These are phyloP conservation scores for Emmonsiellopsis sp. DNA, from an alignment of 2,329 filamentous ascomycete species.

Conservation along the genomic window DNA sequence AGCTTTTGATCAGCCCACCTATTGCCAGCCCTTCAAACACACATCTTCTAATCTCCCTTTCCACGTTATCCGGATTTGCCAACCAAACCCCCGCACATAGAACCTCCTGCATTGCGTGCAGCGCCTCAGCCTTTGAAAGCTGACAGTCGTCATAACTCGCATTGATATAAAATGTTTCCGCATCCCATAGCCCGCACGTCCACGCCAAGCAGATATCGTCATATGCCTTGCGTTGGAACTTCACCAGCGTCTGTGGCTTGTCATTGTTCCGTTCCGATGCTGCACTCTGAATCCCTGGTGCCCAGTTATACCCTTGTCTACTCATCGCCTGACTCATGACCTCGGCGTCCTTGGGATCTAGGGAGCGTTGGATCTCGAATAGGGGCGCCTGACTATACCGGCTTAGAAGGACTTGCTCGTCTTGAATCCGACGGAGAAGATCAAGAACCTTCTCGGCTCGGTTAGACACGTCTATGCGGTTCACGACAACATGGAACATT, in stretches of 20 bases:
- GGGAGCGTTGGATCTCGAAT: not conserved
- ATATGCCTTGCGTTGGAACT: not conserved
- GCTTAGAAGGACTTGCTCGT: not conserved
- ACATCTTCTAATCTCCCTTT: not conserved
- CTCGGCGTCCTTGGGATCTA: not conserved
- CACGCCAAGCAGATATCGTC: not conserved
- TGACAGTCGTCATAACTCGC: constrained; percentile 3
- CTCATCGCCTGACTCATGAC: not conserved
- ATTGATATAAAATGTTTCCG: constrained; percentile 1
- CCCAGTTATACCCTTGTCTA: not conserved
- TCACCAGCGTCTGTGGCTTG: not conserved
- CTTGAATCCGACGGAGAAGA: not conserved
- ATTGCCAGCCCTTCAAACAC: not conserved
- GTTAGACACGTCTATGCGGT: not conserved
- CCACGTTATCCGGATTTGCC: not conserved
- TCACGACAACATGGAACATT: not conserved
- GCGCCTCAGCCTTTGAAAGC: not conserved
- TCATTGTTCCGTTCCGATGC: not conserved
- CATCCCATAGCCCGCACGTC: not conserved
- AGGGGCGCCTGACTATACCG: not conserved
- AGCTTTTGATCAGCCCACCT: not conserved
- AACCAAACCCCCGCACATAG: not conserved
- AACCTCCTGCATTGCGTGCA: not conserved
- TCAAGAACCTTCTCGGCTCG: not conserved
- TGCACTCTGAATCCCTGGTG: not conserved